phyloP scores from a whole-genome alignment of 2,329 filamentous ascomycete species.

The Dactylella cylindrospora region DNA sequence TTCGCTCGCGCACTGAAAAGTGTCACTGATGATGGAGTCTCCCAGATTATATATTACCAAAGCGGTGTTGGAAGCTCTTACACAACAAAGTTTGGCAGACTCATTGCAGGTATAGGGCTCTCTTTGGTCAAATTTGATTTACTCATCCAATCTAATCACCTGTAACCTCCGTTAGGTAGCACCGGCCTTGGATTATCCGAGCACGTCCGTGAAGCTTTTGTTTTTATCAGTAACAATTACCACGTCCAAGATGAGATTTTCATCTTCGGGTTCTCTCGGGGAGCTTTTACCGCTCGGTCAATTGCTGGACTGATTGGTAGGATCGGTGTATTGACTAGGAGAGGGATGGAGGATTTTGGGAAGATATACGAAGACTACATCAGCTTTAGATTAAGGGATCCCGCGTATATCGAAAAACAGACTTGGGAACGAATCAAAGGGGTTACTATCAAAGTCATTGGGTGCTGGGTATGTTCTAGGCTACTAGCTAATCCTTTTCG shows the following conservation, averaged over 20 bases:
- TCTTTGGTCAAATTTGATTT: neutral
- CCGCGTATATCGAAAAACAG: constrained; percentile 39
- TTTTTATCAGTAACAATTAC: constrained; percentile 65
- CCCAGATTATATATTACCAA: constrained; percentile 65
- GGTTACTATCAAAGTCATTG: constrained; percentile 57
- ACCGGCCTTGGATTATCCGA: constrained; percentile 47
- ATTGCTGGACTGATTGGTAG: constrained; percentile 59
- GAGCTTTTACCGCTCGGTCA: constrained; percentile 62
- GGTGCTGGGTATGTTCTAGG: constrained; percentile 55
- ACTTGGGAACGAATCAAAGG: constrained; percentile 42
- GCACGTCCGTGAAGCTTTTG: constrained; percentile 64
- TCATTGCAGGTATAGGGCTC: constrained; percentile 28
- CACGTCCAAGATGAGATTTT: constrained; percentile 61
- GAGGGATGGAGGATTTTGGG: constrained; percentile 61
- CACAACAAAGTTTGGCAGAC: constrained; percentile 32
- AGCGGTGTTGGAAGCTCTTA: constrained; percentile 60
- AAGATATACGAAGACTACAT: constrained; percentile 59
- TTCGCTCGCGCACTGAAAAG: constrained; percentile 61
- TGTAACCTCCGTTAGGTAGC: constrained; percentile 40
- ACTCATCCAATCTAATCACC: neutral
- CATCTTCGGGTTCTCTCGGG: constrained; percentile 61
- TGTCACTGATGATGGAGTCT: constrained; percentile 57
- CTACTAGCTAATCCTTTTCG: neutral
- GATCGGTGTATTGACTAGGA: constrained; percentile 59
- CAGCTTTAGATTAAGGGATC: constrained; percentile 40